Conservation (phyloP, 176 grass and related monocot genomes). For the Oryza longistaminata region DNA sequence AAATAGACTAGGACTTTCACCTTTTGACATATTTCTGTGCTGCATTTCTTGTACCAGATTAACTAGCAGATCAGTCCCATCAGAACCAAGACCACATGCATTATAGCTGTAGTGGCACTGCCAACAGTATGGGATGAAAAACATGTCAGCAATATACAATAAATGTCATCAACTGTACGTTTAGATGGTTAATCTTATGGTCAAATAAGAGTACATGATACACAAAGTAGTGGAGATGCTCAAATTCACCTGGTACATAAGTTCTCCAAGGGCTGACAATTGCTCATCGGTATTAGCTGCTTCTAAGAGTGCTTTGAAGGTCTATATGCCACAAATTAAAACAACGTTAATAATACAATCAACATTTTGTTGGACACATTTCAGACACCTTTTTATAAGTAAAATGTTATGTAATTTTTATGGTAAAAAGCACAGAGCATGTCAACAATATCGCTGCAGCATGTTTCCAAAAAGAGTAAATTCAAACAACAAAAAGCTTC, state of each 20-base stretch:
- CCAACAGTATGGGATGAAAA: neutral
- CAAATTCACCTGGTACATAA: conserved; percentile 93
- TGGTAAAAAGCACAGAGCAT: neutral
- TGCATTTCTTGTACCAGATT: conserved; percentile 80
- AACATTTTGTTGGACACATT: neutral
- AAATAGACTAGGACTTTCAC: conserved; percentile 44
- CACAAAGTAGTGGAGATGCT: neutral
- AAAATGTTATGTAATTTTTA: neutral
- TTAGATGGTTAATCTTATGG: too few relatives aligned
- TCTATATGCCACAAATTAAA: conserved; percentile 31
- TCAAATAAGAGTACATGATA: too few relatives aligned
- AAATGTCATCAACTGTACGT: neutral
- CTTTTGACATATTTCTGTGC: conserved; percentile 31
- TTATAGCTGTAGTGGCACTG: conserved; percentile 97
- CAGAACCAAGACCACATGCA: conserved; percentile 84
- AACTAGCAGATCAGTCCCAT: conserved; percentile 71
- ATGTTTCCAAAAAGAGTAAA: too few relatives aligned
- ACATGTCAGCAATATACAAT: neutral
- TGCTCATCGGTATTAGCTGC: conserved; percentile 81
- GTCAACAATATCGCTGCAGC: neutral
- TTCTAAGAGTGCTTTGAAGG: conserved; percentile 73
- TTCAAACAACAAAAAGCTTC: neutral
- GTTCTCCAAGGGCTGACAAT: conserved; percentile 81
- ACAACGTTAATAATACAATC: conserved; percentile 4
- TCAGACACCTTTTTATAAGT: neutral